Evolutionary conservation across 2,329 filamentous ascomycete genomes (phyloP).

Genomic region (Fusarium sp.): DNA sequence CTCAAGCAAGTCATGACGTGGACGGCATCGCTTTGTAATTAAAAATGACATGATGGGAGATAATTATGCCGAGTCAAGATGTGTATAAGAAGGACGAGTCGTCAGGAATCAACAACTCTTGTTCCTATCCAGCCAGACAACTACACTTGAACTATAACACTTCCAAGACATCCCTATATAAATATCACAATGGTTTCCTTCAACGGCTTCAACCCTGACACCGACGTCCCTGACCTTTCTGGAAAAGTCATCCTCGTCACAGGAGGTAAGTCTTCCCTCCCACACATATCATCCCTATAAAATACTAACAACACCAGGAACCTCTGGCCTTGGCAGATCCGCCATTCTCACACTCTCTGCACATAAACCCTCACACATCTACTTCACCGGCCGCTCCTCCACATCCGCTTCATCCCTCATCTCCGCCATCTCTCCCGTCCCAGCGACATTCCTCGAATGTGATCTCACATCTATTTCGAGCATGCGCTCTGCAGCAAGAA

Average conservation of each 20-base stretch:
- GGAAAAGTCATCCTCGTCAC: conserved; percentile 66
- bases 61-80: neutral
- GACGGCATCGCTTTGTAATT: conserved; percentile 25
- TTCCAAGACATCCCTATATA: neutral
- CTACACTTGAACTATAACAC: neutral
- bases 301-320: conserved; percentile 50
- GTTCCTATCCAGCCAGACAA: neutral
- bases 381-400: conserved; percentile 64
- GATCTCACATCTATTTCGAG: conserved; percentile 65
- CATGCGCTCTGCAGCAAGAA: conserved; percentile 58
- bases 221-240: conserved; percentile 59
- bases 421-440: conserved; percentile 50
- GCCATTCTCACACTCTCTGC: conserved; percentile 48
- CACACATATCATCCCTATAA: neutral
- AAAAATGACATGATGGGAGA: rapidly evolving
- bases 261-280: conserved; percentile 55
- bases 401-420: conserved; percentile 61
- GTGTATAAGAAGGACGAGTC: conserved; percentile 3
- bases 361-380: conserved; percentile 66
- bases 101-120: neutral
- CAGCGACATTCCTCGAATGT: conserved; percentile 56
- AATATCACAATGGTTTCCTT: conserved; percentile 22
- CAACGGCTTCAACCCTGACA: conserved; percentile 54
- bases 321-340: conserved; percentile 48
- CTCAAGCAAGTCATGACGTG: conserved; percentile 11